Evolutionary conservation across 345 rosid species (phyloP), one percentile per base, ranked within the genome.

Genomic region (Eucalyptus cloeziana): DNA sequence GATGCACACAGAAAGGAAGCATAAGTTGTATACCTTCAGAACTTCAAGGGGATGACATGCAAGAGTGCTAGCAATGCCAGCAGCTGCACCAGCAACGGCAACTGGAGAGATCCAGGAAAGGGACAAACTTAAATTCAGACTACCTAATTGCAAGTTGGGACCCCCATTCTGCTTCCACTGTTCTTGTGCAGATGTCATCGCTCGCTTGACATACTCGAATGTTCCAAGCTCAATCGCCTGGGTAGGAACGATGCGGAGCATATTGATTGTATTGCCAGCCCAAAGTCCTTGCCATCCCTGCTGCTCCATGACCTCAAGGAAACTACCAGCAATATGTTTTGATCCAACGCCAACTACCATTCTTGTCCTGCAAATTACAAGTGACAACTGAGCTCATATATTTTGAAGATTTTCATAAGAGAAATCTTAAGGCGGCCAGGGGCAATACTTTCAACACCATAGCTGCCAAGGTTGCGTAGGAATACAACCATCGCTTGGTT

Each of bases 301-400:
- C 91, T 95, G 94, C 92, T 98, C 97, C 85, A 98, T 91, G 50
- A 98, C 90, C 94, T 98, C 97, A 31, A 95, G 1, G 91, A 98
- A 98, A 92, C 98, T 98, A 90, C 99, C 99, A 69, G 97, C 92
- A 85, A 98, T 98, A 91, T 91, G 92, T 93, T 89, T 97, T 43
- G 99, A 95, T 90, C 99, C 99, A 80, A 98, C 98, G 89, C 99
- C 99, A 86, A 98, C 99, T 90, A 98, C 94, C 99, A 98, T 97
- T 91, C 98, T 96, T 30, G 99, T 97, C 94, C 99, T 98, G 94
- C 87, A 89, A 33, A 86, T 13, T 40, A 79, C 80, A n/a, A 43
- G 47, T 13, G 43, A 47, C 64, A 80, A 51, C 15, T 51, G 6
- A 51, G 64, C 44, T 37, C 11, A 58, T 15, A 87, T 45, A 54